Conservation (phyloP, 164 flowering plant species). For the Chloranthus sessilifolius region DNA sequence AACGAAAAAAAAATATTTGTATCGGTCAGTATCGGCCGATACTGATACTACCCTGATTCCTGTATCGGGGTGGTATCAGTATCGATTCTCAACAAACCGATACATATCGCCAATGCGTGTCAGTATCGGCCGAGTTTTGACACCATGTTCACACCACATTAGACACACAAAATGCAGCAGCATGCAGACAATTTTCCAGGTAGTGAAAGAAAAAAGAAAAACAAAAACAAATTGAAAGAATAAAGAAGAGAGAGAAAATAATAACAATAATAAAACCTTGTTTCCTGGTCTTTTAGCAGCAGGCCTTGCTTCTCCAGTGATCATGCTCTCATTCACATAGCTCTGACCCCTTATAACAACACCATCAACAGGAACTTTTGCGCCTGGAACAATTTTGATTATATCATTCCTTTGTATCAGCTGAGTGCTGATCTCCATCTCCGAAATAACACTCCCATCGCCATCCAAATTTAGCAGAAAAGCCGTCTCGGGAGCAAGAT, state of each 20-base stretch:
- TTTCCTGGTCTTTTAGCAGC: conserved; percentile 75
- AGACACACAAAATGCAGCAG: background rate
- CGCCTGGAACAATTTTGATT: conserved; percentile 82
- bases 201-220: background rate
- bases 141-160: no score
- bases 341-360: conserved; percentile 79
- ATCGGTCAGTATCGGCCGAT: no score
- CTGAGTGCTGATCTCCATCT: conserved; percentile 72
- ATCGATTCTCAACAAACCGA: no score
- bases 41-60: no score
- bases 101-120: no score
- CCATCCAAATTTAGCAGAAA: conserved; percentile 45
- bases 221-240: background rate
- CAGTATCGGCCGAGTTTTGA: no score
- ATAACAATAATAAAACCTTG: conserved; percentile 50
- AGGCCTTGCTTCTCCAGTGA: conserved; percentile 89
- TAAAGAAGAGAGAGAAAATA: background rate
- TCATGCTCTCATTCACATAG: conserved; percentile 94
- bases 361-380: conserved; percentile 88
- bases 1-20: no score
- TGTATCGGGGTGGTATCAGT: no score
- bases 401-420: conserved; percentile 80
- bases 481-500: conserved; percentile 82
- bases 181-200: no score
- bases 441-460: conserved; percentile 62